Evolutionary conservation across 176 grass and related monocot genomes (phyloP).

Genomic region (Hsuehochloa calcarea): DNA sequence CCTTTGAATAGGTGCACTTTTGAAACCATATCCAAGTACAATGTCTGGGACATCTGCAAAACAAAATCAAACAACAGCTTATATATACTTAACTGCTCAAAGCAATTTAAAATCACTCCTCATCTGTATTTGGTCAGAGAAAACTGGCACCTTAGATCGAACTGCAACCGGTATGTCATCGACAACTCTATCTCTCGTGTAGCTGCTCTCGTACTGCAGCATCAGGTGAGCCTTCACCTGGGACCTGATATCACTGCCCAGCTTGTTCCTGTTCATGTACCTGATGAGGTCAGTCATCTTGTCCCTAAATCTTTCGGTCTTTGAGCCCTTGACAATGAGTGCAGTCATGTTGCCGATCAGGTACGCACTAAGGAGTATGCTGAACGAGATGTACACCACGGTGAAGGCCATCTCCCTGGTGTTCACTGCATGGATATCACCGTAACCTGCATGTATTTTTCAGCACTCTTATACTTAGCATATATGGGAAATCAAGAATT

Average conservation of each 20-base stretch:
- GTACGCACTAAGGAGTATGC: conserved; percentile 78
- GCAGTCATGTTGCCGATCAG: conserved; percentile 96
- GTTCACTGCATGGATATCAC: conserved; percentile 82
- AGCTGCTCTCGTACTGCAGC: conserved; percentile 81
- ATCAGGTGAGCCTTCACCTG: conserved; percentile 65
- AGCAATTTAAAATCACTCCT: background rate
- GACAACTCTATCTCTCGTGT: conserved; percentile 57
- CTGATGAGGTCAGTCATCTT: conserved; percentile 89
- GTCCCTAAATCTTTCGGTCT: conserved; percentile 83
- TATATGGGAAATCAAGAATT: background rate
- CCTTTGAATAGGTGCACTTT: conserved; percentile 68
- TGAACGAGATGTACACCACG: conserved; percentile 67
- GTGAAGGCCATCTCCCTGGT: conserved; percentile 76
- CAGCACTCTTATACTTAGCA: background rate
- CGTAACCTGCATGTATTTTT: conserved; percentile 54
- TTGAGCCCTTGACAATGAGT: conserved; percentile 80
- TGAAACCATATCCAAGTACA: conserved; percentile 68
- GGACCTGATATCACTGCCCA: conserved; percentile 61
- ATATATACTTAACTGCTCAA: background rate
- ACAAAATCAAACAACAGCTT: background rate
- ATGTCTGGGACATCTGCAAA: conserved; percentile 35
- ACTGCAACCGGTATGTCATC: conserved; percentile 67
- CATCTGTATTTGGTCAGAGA: background rate
- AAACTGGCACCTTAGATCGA: conserved; percentile 58
- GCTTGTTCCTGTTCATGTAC: conserved; percentile 94